Conservation (phyloP, 2,329 filamentous ascomycete species). For the Fusarium irregulare region DNA sequence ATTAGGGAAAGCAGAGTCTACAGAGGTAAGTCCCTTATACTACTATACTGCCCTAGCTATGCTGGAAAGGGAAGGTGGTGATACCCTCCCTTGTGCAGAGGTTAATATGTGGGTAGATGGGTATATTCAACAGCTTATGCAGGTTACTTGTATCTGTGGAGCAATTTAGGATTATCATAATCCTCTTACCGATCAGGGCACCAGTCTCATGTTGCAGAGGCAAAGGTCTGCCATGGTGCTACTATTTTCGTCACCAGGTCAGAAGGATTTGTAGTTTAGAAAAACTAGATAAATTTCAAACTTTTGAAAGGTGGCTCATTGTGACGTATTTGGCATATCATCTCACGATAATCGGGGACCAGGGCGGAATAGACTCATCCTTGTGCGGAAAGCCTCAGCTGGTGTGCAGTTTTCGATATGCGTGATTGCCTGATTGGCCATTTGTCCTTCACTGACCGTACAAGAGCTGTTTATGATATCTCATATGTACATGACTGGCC, state of each 20-base stretch:
- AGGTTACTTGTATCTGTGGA: too few relatives aligned
- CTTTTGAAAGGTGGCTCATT: not conserved
- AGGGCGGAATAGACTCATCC: too few relatives aligned
- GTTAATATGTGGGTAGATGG: too few relatives aligned
- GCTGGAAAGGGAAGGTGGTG: too few relatives aligned
- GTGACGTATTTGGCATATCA: not conserved
- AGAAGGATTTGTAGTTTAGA: constrained; percentile 50
- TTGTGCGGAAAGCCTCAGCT: not conserved
- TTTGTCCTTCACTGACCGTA: not conserved
- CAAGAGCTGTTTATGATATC: not conserved
- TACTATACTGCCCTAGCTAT: too few relatives aligned
- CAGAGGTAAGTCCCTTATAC: too few relatives aligned
- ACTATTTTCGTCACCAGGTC: not conserved
- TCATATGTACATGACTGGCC: not conserved
- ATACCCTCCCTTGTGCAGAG: too few relatives aligned
- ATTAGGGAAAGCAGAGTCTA: too few relatives aligned
- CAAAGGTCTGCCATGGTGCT: not conserved
- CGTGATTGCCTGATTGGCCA: not conserved
- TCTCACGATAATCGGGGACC: not conserved
- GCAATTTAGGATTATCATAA: too few relatives aligned
- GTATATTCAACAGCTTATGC: too few relatives aligned
- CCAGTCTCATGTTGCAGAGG: constrained; percentile 9
- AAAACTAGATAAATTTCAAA: not conserved
- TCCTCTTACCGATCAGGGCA: too few relatives aligned
- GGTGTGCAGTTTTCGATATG: not conserved